phyloP scores from a whole-genome alignment of 2,329 filamentous ascomycete species.

The Cladophialophora exuberans region DNA sequence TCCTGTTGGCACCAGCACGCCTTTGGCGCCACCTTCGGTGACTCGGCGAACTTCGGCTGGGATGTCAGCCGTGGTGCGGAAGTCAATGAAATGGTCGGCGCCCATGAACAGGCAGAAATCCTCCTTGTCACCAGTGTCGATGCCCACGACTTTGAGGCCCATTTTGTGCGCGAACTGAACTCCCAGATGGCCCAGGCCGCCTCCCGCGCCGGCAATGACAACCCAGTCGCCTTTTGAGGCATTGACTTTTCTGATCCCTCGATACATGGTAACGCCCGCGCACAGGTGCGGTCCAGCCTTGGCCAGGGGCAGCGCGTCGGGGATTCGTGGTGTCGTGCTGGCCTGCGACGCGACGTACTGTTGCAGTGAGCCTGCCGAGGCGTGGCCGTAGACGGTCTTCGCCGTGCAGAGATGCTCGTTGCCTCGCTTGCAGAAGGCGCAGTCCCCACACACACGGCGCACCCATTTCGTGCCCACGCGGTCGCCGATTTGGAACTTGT shows the following conservation, averaged over 20 bases:
- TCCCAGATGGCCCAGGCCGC: not conserved
- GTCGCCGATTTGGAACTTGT: slow-evolving; percentile 51
- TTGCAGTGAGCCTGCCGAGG: not conserved
- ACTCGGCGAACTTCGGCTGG: not conserved
- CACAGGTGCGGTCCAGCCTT: not conserved
- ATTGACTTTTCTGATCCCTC: not conserved
- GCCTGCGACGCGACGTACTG: slow-evolving; percentile 3
- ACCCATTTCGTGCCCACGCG: slow-evolving; percentile 42
- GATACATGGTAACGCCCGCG: not conserved
- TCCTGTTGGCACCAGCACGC: slow-evolving; percentile 3
- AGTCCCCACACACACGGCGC: not conserved
- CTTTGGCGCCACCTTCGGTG: not conserved
- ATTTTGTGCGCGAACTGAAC: not conserved
- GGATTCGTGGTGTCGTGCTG: not conserved
- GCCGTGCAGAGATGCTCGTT: slow-evolving; percentile 6
- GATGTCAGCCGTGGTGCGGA: not conserved
- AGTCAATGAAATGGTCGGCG: slow-evolving; percentile 2
- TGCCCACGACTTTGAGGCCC: not conserved
- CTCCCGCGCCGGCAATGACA: not conserved
- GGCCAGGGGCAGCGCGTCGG: not conserved
- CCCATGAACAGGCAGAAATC: slow-evolving; percentile 3
- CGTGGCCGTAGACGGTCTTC: not conserved
- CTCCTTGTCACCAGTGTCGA: not conserved
- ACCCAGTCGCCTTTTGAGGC: not conserved
- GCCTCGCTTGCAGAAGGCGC: not conserved